Evolutionary conservation across 2,329 filamentous ascomycete genomes (phyloP).

Genomic region (Botrytis hyacinthi): DNA sequence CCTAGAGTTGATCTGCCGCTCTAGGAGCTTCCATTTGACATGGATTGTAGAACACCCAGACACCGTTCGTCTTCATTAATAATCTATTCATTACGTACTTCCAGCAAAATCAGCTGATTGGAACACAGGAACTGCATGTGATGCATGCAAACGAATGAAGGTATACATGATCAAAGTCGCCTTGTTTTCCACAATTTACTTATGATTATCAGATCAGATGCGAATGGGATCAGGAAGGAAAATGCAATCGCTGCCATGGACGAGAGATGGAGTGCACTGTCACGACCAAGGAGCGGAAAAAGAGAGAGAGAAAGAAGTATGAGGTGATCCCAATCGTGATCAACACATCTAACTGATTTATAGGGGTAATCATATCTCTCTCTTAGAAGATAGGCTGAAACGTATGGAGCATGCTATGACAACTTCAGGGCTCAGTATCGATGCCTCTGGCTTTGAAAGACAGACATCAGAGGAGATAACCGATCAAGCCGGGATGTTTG

Average conservation of each 20-base stretch:
- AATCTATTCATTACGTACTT: not conserved
- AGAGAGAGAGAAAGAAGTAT: slow-evolving; percentile 30
- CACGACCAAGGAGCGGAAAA: slow-evolving; percentile 32
- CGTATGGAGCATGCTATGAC: slow-evolving; percentile 32
- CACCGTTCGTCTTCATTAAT: slow-evolving; percentile 11
- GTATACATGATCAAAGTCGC: slow-evolving; percentile 21
- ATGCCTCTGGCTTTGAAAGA: slow-evolving; percentile 18
- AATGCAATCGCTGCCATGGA: slow-evolving; percentile 28
- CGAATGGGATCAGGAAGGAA: slow-evolving; percentile 27
- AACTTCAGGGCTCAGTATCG: slow-evolving; percentile 22
- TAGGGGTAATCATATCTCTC: slow-evolving; percentile 25
- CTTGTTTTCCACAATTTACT: slow-evolving; percentile 2
- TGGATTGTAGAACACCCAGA: slow-evolving; percentile 12
- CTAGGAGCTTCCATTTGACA: not conserved
- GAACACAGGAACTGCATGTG: slow-evolving; percentile 32
- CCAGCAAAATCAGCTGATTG: slow-evolving; percentile 14
- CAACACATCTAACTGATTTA: slow-evolving; percentile 13
- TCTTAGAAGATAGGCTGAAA: slow-evolving; percentile 32
- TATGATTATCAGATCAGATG: slow-evolving; percentile 29
- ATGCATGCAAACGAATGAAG: slow-evolving; percentile 33
- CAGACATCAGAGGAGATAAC: slow-evolving; percentile 26
- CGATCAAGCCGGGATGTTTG: slow-evolving; percentile 25
- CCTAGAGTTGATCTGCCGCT: not conserved
- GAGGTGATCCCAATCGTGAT: slow-evolving; percentile 9
- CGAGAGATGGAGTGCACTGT: slow-evolving; percentile 30